Evolutionary conservation across 1,284 basidiomycete genomes (phyloP).

Genomic region (Meira miltonrushii): DNA sequence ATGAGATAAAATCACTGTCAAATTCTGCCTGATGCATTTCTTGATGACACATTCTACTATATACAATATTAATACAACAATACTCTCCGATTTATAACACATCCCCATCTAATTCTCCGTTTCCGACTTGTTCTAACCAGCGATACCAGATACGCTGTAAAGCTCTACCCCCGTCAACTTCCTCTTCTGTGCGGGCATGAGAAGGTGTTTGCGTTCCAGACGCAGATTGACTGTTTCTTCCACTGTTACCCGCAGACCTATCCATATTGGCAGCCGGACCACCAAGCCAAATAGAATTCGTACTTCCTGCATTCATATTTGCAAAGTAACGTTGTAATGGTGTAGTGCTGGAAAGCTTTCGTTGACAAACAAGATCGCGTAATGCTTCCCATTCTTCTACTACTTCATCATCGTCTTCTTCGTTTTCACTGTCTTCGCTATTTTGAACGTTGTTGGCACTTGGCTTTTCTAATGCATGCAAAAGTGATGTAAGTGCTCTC

Average conservation of each 20-base stretch:
- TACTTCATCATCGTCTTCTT: conserved; percentile 9
- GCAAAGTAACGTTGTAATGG: neutral
- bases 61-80: too few species aligned
- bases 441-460: too few species aligned
- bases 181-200: neutral
- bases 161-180: conserved; percentile 4
- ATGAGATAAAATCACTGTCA: neutral
- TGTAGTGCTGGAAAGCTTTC: neutral
- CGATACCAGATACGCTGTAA: conserved; percentile 6
- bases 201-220: neutral
- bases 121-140: neutral
- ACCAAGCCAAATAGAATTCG: neutral
- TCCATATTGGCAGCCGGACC: too few species aligned
- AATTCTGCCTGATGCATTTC: too few species aligned
- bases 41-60: too few species aligned
- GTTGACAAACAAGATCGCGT: conserved; percentile 30
- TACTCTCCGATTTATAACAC: too few species aligned
- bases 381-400: conserved; percentile 45
- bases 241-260: neutral
- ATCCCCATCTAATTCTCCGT: neutral
- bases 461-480: conserved; percentile 5
- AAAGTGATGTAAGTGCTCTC: conserved; percentile 6
- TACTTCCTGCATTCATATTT: neutral
- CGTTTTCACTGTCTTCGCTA: neutral
- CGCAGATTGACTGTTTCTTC: neutral